Base-by-base conservation (phyloP, 345 rosid species). In the Aquilaria yunnanensis region DNA sequence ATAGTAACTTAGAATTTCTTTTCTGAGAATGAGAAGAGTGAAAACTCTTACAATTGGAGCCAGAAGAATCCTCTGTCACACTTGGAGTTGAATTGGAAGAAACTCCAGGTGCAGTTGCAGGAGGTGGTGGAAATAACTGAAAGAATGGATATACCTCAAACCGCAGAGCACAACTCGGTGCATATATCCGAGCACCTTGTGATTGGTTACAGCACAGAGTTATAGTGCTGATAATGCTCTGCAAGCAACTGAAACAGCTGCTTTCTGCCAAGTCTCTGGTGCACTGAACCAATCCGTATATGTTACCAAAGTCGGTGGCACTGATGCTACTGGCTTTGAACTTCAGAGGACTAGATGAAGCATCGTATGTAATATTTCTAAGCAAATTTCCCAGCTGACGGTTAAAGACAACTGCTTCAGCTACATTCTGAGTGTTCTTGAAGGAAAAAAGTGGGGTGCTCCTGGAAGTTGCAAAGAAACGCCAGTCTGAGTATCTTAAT, bases 261-360 rank as follows among this genome's bases (percentile, higher is more conserved):
- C 34, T 50, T 31, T 37, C 71, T 12, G 48, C 29, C 10, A 78
- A 47, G 43, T 73, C 73, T 66, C 63, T 60, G n/a, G 67, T 80
- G 64, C 85, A 78, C 67, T 76, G 81, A 14, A 60, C 71, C 77
- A 80, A 58, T n/a, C 71, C 83, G 56, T 66, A 57, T 47, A 77
- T 67, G 12, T 47, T 13, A 23, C 2, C 7, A 23, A 9, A 64
- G 56, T 50, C 32, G 7, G 61, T 50, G 57, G 61, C 72, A 47
- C 47, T 55, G 8, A 16, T 37, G 47, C 63, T 70, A 30, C 72
- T 69, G 1, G 6, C n/a, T 13, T 71, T 70, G 30, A 74, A 59
- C 68, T 66, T 77, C 1, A 70, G 52, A 70, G 72, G n/a, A 48
- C 51, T 69, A 5, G 52, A 54, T 37, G 77, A 66, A 50, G 77